Evolutionary conservation across 768 basidiomycete species (phyloP), one percentile per base, ranked within the genome.

Genomic region (Naganishia vaughanmartiniae): DNA sequence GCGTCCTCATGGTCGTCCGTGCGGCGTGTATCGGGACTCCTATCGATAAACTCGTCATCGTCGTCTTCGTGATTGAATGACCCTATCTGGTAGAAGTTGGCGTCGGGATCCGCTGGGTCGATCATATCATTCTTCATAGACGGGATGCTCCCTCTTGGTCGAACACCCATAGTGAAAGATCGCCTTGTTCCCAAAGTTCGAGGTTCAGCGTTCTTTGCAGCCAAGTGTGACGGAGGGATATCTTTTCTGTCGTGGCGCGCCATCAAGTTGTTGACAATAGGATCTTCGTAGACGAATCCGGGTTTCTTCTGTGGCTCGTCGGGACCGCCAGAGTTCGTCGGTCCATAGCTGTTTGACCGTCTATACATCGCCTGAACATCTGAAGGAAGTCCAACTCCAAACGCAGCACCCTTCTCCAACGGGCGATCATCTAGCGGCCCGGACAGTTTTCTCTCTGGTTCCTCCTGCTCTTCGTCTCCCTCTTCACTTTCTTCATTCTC

Each of bases 31-130:
- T 51, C 72, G 30, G 51, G 26, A 53, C 54, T 51, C 48, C 42
- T 33, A 66, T 36, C 56, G 31, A 21, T 65, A 56, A 26, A 58
- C 19, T 65, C 69, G 26, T 71, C 72, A 2, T 73, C 63, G 33
- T 74, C 73, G 21, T 70, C 65, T 31, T 72, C 72, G 14, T 70
- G 60, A 36, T 67, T 31, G 55, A 66, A 45, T 30, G 66, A 36
- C 36, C 70, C 60, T n/a, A 73, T 67, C 33, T 73, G 60, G 56
- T 57, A 75, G 60, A 71, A 77, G 45, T 76, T 73, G 17, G 73
- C 71, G 36, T 74, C 76, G 7, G 74, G 73, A 51, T 75, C 76
- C 17, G 68, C 70, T 26, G 66, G 24, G 42, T 74, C 72, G 31
- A 69, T 42, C 11, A 34, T 46, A 14, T 63, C 67, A 21, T 69